These are phyloP conservation scores for Claviceps paspali DNA, from an alignment of 2,329 filamentous ascomycete genomes.

Conservation along the genomic window DNA sequence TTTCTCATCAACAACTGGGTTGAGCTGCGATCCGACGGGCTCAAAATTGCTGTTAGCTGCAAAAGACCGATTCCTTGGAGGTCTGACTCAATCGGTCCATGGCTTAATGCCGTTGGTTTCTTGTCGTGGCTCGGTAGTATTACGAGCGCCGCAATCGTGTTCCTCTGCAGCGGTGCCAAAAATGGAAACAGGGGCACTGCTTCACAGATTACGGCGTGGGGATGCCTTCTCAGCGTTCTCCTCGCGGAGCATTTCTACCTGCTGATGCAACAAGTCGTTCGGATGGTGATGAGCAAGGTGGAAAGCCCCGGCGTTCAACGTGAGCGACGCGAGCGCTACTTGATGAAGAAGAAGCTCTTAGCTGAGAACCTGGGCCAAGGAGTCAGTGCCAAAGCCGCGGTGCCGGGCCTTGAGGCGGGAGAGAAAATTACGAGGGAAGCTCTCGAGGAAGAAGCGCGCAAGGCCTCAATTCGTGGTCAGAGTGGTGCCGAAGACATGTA, in stretches of 20 bases:
- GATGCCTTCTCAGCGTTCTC: slow-evolving; percentile 65
- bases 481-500: slow-evolving; percentile 36
- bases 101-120: slow-evolving; percentile 73
- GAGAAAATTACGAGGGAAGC: slow-evolving; percentile 50
- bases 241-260: slow-evolving; percentile 84
- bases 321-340: slow-evolving; percentile 66
- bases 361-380: slow-evolving; percentile 53
- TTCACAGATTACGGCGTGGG: slow-evolving; percentile 62
- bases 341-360: slow-evolving; percentile 65
- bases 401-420: slow-evolving; percentile 31
- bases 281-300: slow-evolving; percentile 58
- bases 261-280: slow-evolving; percentile 56
- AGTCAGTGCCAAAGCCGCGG: slow-evolving; percentile 31
- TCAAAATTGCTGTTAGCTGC: slow-evolving; percentile 86
- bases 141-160: slow-evolving; percentile 75
- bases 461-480: slow-evolving; percentile 32
- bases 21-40: slow-evolving; percentile 79
- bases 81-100: slow-evolving; percentile 87
- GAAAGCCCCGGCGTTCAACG: slow-evolving; percentile 78
- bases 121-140: slow-evolving; percentile 88
- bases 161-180: slow-evolving; percentile 63
- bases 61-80: slow-evolving; percentile 81
- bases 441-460: slow-evolving; percentile 48
- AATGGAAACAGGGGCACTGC: slow-evolving; percentile 51
- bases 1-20: slow-evolving; percentile 96